These are phyloP conservation scores for Scedosporium dehoogii DNA, from an alignment of 2,329 filamentous ascomycete species.

Conservation along the genomic window DNA sequence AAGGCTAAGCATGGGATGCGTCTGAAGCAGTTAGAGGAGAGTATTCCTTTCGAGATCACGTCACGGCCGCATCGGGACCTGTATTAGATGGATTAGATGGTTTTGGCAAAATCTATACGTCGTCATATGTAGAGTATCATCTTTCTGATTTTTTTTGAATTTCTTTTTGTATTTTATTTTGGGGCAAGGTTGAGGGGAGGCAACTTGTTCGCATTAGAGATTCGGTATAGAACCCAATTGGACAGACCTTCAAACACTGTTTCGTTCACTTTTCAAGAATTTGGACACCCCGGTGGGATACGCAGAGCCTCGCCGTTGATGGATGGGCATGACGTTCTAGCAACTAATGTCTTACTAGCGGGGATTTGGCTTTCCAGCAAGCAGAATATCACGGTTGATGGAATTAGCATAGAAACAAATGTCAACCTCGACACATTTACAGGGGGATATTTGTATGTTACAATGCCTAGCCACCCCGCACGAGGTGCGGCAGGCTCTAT, in stretches of 20 bases:
- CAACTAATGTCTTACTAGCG: no score
- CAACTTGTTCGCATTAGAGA: neutral
- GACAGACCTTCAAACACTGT: neutral
- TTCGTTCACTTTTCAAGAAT: neutral
- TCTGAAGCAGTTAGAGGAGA: conserved; percentile 19
- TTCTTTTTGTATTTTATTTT: conserved; percentile 3
- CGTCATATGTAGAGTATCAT: conserved; percentile 4
- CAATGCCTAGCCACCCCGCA: neutral
- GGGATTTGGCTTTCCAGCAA: no score
- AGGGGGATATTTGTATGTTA: no score
- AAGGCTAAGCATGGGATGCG: conserved; percentile 50
- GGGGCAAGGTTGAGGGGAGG: neutral
- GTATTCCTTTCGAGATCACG: conserved; percentile 25
- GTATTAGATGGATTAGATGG: conserved; percentile 1
- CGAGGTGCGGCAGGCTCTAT: neutral
- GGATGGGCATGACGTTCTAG: no score
- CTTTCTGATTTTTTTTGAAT: conserved; percentile 6
- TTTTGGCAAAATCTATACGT: neutral
- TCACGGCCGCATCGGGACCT: conserved; percentile 12
- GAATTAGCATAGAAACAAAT: no score
- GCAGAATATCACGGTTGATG: no score
- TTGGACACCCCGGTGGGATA: no score
- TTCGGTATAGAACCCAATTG: neutral
- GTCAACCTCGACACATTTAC: no score
- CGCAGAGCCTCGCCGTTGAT: no score